These are phyloP conservation scores for Sutorius eximius DNA, from an alignment of 1,284 basidiomycete genomes.

Conservation along the genomic window DNA sequence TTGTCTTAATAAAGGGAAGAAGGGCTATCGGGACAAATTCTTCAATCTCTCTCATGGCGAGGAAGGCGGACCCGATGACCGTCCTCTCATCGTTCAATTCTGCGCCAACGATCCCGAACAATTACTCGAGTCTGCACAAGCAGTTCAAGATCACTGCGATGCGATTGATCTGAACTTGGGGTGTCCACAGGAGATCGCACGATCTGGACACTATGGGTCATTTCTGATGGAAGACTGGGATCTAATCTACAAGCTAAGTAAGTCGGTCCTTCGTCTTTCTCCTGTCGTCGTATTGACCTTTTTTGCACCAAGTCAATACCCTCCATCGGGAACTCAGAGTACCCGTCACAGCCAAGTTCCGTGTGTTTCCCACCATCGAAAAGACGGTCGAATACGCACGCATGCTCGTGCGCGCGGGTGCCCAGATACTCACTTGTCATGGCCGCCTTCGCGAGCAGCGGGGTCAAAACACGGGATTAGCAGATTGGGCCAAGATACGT, in stretches of 20 bases:
- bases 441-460: conserved; percentile 91
- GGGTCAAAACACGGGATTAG: conserved; percentile 78
- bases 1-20: conserved; percentile 48
- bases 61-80: conserved; percentile 64
- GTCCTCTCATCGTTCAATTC: conserved; percentile 93
- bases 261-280: conserved; percentile 34
- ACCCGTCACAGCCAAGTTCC: conserved; percentile 96
- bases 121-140: conserved; percentile 73
- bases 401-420: conserved; percentile 94
- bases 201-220: conserved; percentile 83
- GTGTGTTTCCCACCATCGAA: conserved; percentile 84
- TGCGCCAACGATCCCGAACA: conserved; percentile 87
- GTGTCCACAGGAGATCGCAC: conserved; percentile 95
- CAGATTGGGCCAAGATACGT: conserved; percentile 83
- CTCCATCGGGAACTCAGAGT: conserved; percentile 82
- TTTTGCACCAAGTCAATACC: conserved; percentile 56
- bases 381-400: conserved; percentile 92
- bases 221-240: conserved; percentile 97
- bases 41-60: conserved; percentile 72
- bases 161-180: conserved; percentile 95
- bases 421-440: conserved; percentile 94
- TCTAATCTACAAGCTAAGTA: conserved; percentile 77
- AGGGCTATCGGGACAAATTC: conserved; percentile 56
- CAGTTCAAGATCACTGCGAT: conserved; percentile 78
- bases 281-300: neutral